Evolutionary conservation across 805 yeast species (phyloP), one percentile per base, ranked within the genome.

Genomic region (Clavispora carvajalis): DNA sequence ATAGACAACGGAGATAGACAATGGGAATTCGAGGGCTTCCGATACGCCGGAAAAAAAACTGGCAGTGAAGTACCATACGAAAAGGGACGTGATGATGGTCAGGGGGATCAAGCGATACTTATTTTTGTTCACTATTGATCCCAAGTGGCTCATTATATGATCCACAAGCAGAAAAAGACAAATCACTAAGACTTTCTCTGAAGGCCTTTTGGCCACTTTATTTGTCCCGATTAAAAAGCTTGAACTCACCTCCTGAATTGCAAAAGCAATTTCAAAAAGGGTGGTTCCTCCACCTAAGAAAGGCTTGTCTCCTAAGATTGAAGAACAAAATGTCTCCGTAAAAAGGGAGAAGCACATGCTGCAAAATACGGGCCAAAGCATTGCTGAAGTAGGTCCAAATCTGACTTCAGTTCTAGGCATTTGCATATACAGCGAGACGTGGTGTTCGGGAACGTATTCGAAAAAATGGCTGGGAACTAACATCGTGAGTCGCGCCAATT

Each of bases 241-340:
- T 17, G 70, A 67, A 55, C 74, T 83, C 42, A 74, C 80, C 50
- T 85, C 93, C 52, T 84, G 90, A 54, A 82, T 82, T 10, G 87
- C 85, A 12, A 83, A 57, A 4, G 91, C 82, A 51, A 79, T 82
- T 57, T 85, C 93, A 59, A 85, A 83, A 25, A 85, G 61, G 0
- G 93, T 80, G 47, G 84, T 65, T 0, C 87, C 87, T 12, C 81
- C 74, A 41, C 82, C 90, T 16, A 77, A 72, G 40, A 72, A 68
- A 7, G 87, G 84, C 33, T 65, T 65, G 29, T 46, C 47, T 8
- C 85, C 85, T 40, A 73, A 69, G 7, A 79, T 68, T 21, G 75
- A 77, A 3, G 83, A 68, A 8, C 79, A 65, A 51, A 83, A 79
- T 0, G 87, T 78, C 58, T 85, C 91, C 12, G 79, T 58, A 38